Percentiles rank a stretch among this genome's conserved stretches.
These are phyloP conservation scores for Juglanconis oblonga DNA, from an alignment of 2,329 filamentous ascomycete species.

Conservation along the genomic window DNA sequence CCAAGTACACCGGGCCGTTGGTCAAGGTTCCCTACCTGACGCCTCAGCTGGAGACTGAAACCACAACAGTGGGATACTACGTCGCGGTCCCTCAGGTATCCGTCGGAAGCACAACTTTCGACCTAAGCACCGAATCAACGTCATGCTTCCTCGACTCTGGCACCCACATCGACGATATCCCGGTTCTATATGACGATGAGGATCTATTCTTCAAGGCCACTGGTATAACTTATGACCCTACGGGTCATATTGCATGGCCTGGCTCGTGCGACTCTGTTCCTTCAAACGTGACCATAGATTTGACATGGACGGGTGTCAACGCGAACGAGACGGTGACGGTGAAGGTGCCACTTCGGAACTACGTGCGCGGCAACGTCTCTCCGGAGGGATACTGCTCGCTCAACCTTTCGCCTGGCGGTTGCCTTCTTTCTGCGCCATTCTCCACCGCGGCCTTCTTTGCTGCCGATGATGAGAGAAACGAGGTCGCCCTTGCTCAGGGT, in stretches of 20 bases:
- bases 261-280: constrained; percentile 29
- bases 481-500: constrained; percentile 32
- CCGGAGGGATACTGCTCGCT: constrained; percentile 25
- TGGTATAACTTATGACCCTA: constrained; percentile 18
- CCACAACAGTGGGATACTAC: constrained; percentile 20
- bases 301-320: constrained; percentile 24
- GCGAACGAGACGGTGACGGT: constrained; percentile 24
- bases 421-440: constrained; percentile 31
- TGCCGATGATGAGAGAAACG: constrained; percentile 28
- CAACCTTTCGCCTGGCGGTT: constrained; percentile 25
- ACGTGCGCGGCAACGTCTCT: constrained; percentile 25
- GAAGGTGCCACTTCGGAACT: constrained; percentile 29
- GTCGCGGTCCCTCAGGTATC: constrained; percentile 23
- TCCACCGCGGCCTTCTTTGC: constrained; percentile 29
- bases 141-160: constrained; percentile 32
- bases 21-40: constrained; percentile 25
- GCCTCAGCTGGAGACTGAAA: background rate
- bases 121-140: constrained; percentile 4
- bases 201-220: constrained; percentile 21
- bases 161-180: constrained; percentile 24
- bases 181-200: constrained; percentile 16
- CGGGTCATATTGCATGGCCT: constrained; percentile 24
- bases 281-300: constrained; percentile 24
- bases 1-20: constrained; percentile 31
- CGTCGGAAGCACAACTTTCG: constrained; percentile 21